phyloP scores from a whole-genome alignment of 2,329 filamentous ascomycete genomes.

The Curvularia sp. region DNA sequence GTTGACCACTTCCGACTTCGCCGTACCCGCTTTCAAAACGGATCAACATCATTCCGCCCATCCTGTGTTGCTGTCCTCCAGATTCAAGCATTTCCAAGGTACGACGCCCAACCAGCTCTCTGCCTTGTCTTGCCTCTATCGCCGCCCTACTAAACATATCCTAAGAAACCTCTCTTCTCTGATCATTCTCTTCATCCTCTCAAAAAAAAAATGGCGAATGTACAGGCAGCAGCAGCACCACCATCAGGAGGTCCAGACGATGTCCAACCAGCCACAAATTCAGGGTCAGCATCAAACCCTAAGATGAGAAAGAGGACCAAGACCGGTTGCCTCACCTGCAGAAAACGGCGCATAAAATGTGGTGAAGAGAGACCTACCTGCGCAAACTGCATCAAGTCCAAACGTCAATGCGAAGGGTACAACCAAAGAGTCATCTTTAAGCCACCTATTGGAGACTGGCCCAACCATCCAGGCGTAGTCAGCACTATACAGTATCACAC shows the following conservation, averaged over 20 bases:
- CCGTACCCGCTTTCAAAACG: constrained; percentile 30
- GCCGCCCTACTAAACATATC: constrained; percentile 9
- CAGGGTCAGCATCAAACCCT: constrained; percentile 32
- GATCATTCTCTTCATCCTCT: constrained; percentile 1
- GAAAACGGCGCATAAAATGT: constrained; percentile 95
- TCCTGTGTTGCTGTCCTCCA: constrained; percentile 19
- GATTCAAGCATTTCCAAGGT: constrained; percentile 11
- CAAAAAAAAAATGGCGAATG: constrained; percentile 32
- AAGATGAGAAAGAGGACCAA: constrained; percentile 71
- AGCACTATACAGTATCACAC: constrained; percentile 50
- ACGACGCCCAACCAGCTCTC: constrained; percentile 6
- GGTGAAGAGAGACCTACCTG: constrained; percentile 86
- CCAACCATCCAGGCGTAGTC: constrained; percentile 47
- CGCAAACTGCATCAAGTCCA: constrained; percentile 85
- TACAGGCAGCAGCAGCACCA: constrained; percentile 24
- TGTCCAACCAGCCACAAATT: constrained; percentile 37
- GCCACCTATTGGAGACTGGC: constrained; percentile 67
- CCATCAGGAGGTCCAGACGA: constrained; percentile 36
- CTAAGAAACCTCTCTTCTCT: constrained; percentile 9
- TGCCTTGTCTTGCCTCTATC: neutral
- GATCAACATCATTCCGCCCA: constrained; percentile 32
- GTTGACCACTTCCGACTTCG: constrained; percentile 38
- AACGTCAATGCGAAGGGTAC: constrained; percentile 83
- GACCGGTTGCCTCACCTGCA: constrained; percentile 91
- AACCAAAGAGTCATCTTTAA: constrained; percentile 83